Conservation (phyloP, 1,284 basidiomycete genomes). For the Irpex sp. region DNA sequence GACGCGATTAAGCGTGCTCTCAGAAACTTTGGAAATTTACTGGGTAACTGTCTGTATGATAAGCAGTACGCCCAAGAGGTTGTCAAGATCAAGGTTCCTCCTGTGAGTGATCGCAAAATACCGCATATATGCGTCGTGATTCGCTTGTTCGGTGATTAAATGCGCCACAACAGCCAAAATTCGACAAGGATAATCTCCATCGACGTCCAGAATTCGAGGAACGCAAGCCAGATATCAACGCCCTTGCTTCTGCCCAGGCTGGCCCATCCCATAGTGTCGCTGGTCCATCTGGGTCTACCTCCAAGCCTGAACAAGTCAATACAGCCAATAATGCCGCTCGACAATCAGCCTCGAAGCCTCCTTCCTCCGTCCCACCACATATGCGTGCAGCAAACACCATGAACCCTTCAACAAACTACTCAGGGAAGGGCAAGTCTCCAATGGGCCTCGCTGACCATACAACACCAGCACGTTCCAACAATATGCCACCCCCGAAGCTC, state of each 20-base stretch:
- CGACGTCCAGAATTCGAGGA: conserved; percentile 74
- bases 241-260: conserved; percentile 5
- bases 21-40: conserved; percentile 89
- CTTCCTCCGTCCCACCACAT: conserved; percentile 20
- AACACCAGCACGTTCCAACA: conserved; percentile 8
- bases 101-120: conserved; percentile 47
- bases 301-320: not conserved
- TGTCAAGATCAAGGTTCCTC: conserved; percentile 79
- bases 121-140: conserved; percentile 1
- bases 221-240: conserved; percentile 24
- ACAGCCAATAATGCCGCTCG: not conserved
- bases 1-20: conserved; percentile 91
- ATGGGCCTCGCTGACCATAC: not conserved
- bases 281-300: conserved; percentile 15
- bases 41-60: conserved; percentile 96
- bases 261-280: not conserved
- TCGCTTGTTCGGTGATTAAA: not conserved
- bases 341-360: not conserved
- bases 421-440: conserved; percentile 18
- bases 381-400: conserved; percentile 13
- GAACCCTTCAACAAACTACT: conserved; percentile 11
- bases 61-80: conserved; percentile 85
- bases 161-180: conserved; percentile 50
- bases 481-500: not conserved
- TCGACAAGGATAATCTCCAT: conserved; percentile 71